These are phyloP conservation scores for Neopestalotiopsis sp. DNA, from an alignment of 2,329 filamentous ascomycete species.

Conservation along the genomic window DNA sequence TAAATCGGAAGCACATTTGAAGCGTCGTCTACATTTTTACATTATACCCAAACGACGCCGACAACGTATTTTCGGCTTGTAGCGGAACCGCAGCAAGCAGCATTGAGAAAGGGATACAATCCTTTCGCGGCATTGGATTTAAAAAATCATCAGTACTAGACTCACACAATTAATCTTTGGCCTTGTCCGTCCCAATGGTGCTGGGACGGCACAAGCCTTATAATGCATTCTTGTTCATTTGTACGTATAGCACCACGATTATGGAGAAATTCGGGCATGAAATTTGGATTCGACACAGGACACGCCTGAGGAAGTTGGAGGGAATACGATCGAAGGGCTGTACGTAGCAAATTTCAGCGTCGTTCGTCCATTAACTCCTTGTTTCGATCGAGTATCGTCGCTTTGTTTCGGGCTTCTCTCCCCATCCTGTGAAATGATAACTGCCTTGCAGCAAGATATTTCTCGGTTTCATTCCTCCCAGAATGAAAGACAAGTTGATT, in stretches of 20 bases:
- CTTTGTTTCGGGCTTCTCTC: too few species aligned
- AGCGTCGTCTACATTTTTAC: neutral
- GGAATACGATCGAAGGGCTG: neutral
- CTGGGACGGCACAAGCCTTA: neutral
- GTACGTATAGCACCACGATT: conserved; percentile 11
- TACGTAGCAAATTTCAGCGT: conserved; percentile 15
- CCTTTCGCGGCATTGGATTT: neutral
- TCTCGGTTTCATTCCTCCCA: too few species aligned
- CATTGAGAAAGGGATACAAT: neutral
- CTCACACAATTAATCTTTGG: conserved; percentile 16
- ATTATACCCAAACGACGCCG: conserved; percentile 10
- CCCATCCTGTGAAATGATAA: neutral
- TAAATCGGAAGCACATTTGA: neutral
- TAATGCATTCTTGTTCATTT: conserved; percentile 19
- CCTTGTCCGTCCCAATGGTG: neutral
- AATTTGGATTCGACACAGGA: conserved; percentile 5
- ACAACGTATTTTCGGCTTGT: neutral
- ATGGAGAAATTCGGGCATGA: conserved; percentile 2
- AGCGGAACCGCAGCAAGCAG: neutral
- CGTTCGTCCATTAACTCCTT: neutral
- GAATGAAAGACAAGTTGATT: too few species aligned
- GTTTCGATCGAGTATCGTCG: neutral
- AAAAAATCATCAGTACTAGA: conserved; percentile 14
- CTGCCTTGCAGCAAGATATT: too few species aligned
- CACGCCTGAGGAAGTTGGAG: neutral